phyloP scores from a whole-genome alignment of 805 yeast genomes.

The Tetrapisispora taiwanensis region DNA sequence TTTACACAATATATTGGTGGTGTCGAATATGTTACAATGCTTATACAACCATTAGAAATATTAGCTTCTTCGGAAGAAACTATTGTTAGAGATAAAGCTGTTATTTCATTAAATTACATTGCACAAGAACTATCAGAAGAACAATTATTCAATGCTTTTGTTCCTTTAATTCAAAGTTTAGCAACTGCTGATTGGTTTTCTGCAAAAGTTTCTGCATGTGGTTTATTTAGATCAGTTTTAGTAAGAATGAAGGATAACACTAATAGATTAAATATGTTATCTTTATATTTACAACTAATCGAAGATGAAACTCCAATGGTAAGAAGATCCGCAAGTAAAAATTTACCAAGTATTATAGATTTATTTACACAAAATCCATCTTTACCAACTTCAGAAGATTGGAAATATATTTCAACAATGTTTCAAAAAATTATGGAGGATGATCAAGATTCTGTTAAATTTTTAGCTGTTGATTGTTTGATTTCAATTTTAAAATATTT shows the following conservation, averaged over 20 bases:
- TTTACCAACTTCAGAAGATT: conserved; percentile 47
- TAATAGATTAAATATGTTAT: conserved; percentile 51
- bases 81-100: conserved; percentile 88
- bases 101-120: conserved; percentile 67
- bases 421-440: conserved; percentile 69
- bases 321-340: conserved; percentile 86
- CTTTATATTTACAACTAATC: conserved; percentile 57
- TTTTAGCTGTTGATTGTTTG: conserved; percentile 78
- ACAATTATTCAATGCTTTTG: conserved; percentile 56
- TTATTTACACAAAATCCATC: conserved; percentile 42
- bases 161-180: conserved; percentile 68
- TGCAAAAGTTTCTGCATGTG: conserved; percentile 82
- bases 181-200: conserved; percentile 93
- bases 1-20: conserved; percentile 92
- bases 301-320: conserved; percentile 98
- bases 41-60: conserved; percentile 63
- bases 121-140: conserved; percentile 51
- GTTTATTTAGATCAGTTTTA: conserved; percentile 66
- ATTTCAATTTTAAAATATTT: conserved; percentile 70
- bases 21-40: conserved; percentile 43
- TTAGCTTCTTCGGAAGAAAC: conserved; percentile 94
- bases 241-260: conserved; percentile 44
- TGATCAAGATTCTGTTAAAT: conserved; percentile 91
- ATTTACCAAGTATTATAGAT: conserved; percentile 66
- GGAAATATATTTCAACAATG: conserved; percentile 75